Evolutionary conservation across 805 yeast genomes (phyloP), one percentile per base, ranked within the genome.

Genomic region (Kurtzmaniella cleridarum): DNA sequence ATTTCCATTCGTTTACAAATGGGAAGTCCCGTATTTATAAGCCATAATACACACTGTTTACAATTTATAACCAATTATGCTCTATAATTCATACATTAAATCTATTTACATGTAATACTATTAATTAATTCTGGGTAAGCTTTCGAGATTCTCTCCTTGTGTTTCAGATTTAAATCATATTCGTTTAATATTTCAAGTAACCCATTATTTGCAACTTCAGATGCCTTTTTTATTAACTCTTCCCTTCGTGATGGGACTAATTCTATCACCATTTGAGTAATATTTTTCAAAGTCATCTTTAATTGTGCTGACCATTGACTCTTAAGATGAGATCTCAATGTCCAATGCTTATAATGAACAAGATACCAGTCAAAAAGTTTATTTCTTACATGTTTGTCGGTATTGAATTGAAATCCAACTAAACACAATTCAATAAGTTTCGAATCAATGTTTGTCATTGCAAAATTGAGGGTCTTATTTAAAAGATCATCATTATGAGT

Each of bases 361-460:
- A 48, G 59, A 55, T 71, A 80, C 87, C 88, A 82, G 3, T 66
- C 58, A 77, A 80, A 79, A 8, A 79, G 46, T 32, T 54, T 46
- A 6, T 60, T 50, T 44, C 60, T 62, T 48, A 52, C 43, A 36
- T 55, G 35, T 47, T 43, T 36, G 45, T 55, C 39, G 49, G 53
- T 35, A 57, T 69, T 53, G 61, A 66, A 51, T 60, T 66, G 46
- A 71, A 58, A 38, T 10, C 88, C 88, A 28, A 79, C 51, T n/a
- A 82, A 56, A 0, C 76, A 78, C 37, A 75, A 49, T 47, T 80
- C 88, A 32, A 80, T 70, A 49, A 75, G 54, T 23, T 64, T 66
- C 7, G 74, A 63, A 46, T 78, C 83, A 38, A 78, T 71, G 51
- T 80, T 81, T 33, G 74, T 72, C 39, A 60, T 54, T 11, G 81